Evolutionary conservation across 2,329 filamentous ascomycete genomes (phyloP).

Genomic region (Onygena corvina): DNA sequence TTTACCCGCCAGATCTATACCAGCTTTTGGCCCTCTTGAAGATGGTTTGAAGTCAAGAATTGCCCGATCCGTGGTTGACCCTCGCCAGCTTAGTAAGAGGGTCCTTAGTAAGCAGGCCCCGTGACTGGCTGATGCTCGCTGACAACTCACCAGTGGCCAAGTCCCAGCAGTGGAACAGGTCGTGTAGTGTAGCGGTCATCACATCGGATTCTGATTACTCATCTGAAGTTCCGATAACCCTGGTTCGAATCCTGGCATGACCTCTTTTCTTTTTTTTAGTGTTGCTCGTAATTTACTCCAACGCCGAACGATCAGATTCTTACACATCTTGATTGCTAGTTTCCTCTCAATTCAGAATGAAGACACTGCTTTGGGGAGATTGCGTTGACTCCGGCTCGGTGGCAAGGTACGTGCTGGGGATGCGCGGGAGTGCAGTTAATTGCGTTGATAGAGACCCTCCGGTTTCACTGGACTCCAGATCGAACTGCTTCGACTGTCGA

Average conservation of each 20-base stretch:
- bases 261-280: neutral
- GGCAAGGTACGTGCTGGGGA: neutral
- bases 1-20: neutral
- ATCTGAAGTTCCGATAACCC: slow-evolving; percentile 6
- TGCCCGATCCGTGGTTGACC: slow-evolving; percentile 3
- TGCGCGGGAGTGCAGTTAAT: neutral
- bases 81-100: neutral
- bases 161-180: neutral
- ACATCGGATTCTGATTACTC: slow-evolving; percentile 7
- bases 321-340: neutral
- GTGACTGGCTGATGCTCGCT: neutral
- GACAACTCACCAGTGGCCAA: neutral
- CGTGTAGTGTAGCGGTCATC: slow-evolving; percentile 6
- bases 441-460: neutral
- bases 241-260: slow-evolving; percentile 6
- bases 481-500: too few species aligned
- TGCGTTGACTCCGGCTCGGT: neutral
- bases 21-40: too few species aligned
- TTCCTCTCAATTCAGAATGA: neutral
- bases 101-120: neutral
- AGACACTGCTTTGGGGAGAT: slow-evolving; percentile 2
- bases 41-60: slow-evolving; percentile 1
- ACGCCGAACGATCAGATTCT: too few species aligned
- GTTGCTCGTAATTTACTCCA: neutral
- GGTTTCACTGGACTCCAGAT: neutral